Conservation (phyloP, 306 rosid genomes). For the Pueraria montana region DNA sequence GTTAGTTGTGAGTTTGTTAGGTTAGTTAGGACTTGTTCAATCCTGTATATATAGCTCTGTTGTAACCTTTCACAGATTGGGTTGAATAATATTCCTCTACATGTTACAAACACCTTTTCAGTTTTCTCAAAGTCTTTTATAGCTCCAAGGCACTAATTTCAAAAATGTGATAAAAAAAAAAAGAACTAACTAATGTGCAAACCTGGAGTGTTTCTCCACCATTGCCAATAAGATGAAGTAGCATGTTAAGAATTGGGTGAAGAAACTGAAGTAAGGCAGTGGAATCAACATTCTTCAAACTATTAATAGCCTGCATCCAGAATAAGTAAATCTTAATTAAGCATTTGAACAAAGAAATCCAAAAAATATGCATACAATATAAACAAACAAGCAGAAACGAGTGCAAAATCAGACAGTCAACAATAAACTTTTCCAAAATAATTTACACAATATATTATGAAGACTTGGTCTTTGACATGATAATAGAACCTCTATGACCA, state of each 20-base stretch:
- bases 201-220: slow-evolving; percentile 99
- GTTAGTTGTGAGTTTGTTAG: too few relatives aligned
- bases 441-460: neutral
- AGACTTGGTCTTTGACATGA: neutral
- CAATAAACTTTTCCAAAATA: slow-evolving; percentile 1
- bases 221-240: slow-evolving; percentile 99
- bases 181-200: slow-evolving; percentile 42
- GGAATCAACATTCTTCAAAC: slow-evolving; percentile 99
- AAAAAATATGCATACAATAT: neutral
- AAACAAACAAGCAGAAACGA: neutral
- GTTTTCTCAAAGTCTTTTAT: too few relatives aligned
- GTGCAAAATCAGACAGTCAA: slow-evolving; percentile 35
- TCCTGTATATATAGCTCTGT: too few relatives aligned
- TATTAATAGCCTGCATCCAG: slow-evolving; percentile 91
- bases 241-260: slow-evolving; percentile 97
- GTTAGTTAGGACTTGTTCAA: too few relatives aligned
- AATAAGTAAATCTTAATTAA: slow-evolving; percentile 44
- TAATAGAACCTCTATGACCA: slow-evolving; percentile 1
- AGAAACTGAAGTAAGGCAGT: slow-evolving; percentile 99
- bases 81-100: too few relatives aligned
- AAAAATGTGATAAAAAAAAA: slow-evolving; percentile 3
- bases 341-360: slow-evolving; percentile 10
- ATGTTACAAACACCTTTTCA: too few relatives aligned
- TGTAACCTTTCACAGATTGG: too few relatives aligned
- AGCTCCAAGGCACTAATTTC: neutral